phyloP scores from a whole-genome alignment of 2,329 filamentous ascomycete genomes.

The Fusarium sp. region DNA sequence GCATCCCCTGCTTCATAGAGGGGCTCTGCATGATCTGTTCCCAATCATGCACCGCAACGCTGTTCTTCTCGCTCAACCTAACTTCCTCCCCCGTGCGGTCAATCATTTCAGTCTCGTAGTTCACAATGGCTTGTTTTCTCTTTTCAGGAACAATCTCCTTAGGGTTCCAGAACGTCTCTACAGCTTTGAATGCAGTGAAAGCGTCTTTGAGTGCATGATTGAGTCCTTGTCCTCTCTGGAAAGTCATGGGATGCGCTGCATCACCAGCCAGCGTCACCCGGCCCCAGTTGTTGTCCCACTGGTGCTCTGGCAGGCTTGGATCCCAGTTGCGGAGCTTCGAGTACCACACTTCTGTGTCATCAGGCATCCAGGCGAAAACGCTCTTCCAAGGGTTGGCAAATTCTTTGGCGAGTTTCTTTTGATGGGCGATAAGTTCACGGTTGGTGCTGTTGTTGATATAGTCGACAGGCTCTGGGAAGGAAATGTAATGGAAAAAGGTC shows the following conservation, averaged over 20 bases:
- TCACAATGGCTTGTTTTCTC: neutral
- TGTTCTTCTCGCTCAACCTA: neutral
- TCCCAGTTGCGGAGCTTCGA: neutral
- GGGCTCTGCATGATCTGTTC: neutral
- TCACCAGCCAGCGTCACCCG: neutral
- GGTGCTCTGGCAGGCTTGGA: neutral
- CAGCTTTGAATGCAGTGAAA: neutral
- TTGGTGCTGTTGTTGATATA: too few species aligned
- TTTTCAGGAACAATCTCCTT: neutral
- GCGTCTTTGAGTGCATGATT: neutral
- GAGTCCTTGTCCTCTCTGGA: neutral
- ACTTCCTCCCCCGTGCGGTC: neutral
- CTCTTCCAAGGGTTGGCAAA: neutral
- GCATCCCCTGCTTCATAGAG: neutral
- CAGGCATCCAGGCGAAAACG: neutral
- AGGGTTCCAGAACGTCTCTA: neutral
- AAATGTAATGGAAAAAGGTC: too few species aligned
- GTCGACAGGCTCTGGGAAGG: too few species aligned
- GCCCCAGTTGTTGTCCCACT: neutral
- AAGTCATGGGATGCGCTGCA: neutral
- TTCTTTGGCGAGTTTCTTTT: too few species aligned
- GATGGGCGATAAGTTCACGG: too few species aligned
- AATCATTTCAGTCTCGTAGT: neutral
- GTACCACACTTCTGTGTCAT: neutral
- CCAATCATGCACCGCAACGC: neutral